These are phyloP conservation scores for Erodium maritimum DNA, from an alignment of 345 rosid species.

Conservation along the genomic window DNA sequence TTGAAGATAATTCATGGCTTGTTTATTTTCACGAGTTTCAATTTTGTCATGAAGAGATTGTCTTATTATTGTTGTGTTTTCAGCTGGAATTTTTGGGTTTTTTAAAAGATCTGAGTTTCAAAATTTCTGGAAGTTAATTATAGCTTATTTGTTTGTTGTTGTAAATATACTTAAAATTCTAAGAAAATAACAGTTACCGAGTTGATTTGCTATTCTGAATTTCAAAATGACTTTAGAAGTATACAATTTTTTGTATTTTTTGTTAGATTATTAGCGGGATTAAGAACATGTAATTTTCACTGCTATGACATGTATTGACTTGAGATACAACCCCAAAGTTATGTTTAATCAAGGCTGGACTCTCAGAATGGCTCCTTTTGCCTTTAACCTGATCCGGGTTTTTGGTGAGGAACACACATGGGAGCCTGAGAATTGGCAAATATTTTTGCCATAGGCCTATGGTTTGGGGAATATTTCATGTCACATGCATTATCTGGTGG, in stretches of 20 bases:
- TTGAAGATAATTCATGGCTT: too few relatives aligned
- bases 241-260: too few relatives aligned
- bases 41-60: too few relatives aligned
- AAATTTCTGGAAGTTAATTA: too few relatives aligned
- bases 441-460: conserved; percentile 52
- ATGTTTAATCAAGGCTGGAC: conserved; percentile 44
- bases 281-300: background rate
- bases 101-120: too few relatives aligned
- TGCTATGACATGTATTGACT: background rate
- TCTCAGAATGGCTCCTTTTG: conserved; percentile 33
- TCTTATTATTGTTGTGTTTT: too few relatives aligned
- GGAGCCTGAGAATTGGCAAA: conserved; percentile 50
- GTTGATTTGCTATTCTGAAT: too few relatives aligned
- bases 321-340: background rate
- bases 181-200: too few relatives aligned
- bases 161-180: too few relatives aligned
- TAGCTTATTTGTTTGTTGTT: background rate
- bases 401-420: conserved; percentile 31
- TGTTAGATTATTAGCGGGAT: background rate
- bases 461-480: conserved; percentile 26
- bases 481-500: conserved; percentile 11
- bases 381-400: conserved; percentile 13
- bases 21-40: too few relatives aligned
- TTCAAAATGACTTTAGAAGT: too few relatives aligned
- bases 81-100: too few relatives aligned